phyloP scores from a whole-genome alignment of 768 basidiomycete species.

The Strobilomyces dryophilus region DNA sequence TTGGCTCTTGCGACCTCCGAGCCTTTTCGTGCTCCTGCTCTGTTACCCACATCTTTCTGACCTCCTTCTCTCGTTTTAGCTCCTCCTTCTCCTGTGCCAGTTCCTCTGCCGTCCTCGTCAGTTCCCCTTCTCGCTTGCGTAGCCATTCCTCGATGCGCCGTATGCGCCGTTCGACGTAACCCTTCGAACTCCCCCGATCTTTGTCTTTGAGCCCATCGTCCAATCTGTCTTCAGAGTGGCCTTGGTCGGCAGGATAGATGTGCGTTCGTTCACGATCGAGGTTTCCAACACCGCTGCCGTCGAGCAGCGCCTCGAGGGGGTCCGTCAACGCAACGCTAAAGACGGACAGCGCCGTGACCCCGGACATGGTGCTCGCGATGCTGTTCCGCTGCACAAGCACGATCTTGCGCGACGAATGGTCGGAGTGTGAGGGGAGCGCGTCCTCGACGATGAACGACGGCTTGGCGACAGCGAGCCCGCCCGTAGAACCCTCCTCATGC shows the following conservation, averaged over 20 bases:
- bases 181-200: constrained; percentile 4
- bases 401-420: constrained; percentile 34
- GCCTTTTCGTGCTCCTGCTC: constrained; percentile 25
- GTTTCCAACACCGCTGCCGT: background rate
- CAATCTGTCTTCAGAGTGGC: background rate
- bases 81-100: constrained; percentile 30
- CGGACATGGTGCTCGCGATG: constrained; percentile 45
- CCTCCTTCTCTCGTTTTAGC: constrained; percentile 26
- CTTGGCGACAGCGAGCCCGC: too few species aligned
- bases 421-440: too few species aligned
- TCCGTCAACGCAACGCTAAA: constrained; percentile 37
- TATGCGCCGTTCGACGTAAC: constrained; percentile 29
- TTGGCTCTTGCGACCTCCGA: too few species aligned
- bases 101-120: constrained; percentile 18
- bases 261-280: constrained; percentile 25
- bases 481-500: too few species aligned
- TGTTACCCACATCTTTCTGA: constrained; percentile 20
- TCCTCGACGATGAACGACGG: too few species aligned
- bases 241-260: constrained; percentile 25
- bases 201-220: too few species aligned
- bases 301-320: background rate
- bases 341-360: constrained; percentile 38
- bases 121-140: constrained; percentile 26
- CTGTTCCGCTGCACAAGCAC: constrained; percentile 45
- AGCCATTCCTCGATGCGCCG: constrained; percentile 31